A percentile compares a stretch with the other conserved stretches of the same genome.
These are phyloP conservation scores for Ceratocystis cacaofunesta DNA, from an alignment of 2,329 filamentous ascomycete genomes.

Conservation along the genomic window DNA sequence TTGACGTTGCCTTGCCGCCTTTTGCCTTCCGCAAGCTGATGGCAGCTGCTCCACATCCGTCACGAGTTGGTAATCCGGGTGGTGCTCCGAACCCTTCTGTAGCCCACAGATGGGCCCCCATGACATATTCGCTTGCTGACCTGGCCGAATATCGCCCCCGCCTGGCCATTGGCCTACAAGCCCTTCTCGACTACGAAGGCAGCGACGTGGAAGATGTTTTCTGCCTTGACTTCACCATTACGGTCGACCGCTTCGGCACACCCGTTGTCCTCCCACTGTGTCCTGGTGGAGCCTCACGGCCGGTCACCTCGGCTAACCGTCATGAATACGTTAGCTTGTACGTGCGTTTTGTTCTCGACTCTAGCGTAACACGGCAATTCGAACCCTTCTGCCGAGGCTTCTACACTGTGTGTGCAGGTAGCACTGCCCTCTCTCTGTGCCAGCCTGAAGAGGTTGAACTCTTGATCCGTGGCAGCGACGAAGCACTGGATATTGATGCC, in stretches of 20 bases:
- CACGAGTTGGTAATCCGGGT: slow-evolving; percentile 33
- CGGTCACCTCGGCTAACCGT: slow-evolving; percentile 73
- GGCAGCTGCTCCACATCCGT: slow-evolving; percentile 49
- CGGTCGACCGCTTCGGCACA: slow-evolving; percentile 63
- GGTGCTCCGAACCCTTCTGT: slow-evolving; percentile 23
- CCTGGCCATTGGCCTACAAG: slow-evolving; percentile 58
- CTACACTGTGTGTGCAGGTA: slow-evolving; percentile 80
- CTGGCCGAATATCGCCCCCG: slow-evolving; percentile 66
- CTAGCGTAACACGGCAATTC: slow-evolving; percentile 64
- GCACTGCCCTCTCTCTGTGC: slow-evolving; percentile 65
- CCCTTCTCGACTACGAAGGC: slow-evolving; percentile 69
- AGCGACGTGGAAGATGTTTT: slow-evolving; percentile 62
- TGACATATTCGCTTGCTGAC: slow-evolving; percentile 67
- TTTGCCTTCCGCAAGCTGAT: slow-evolving; percentile 83
- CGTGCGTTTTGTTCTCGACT: slow-evolving; percentile 65
- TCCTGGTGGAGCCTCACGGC: slow-evolving; percentile 52
- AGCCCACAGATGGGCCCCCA: slow-evolving; percentile 41
- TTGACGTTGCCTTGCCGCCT: slow-evolving; percentile 75
- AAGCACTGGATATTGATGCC: slow-evolving; percentile 62
- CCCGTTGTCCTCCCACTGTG: slow-evolving; percentile 54
- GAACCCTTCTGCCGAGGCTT: slow-evolving; percentile 91
- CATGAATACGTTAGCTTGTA: slow-evolving; percentile 79
- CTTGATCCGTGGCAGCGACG: slow-evolving; percentile 70
- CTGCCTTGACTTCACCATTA: slow-evolving; percentile 65
- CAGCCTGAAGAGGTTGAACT: slow-evolving; percentile 85